Evolutionary conservation across 768 basidiomycete genomes (phyloP).

Genomic region (Mycena pura): DNA sequence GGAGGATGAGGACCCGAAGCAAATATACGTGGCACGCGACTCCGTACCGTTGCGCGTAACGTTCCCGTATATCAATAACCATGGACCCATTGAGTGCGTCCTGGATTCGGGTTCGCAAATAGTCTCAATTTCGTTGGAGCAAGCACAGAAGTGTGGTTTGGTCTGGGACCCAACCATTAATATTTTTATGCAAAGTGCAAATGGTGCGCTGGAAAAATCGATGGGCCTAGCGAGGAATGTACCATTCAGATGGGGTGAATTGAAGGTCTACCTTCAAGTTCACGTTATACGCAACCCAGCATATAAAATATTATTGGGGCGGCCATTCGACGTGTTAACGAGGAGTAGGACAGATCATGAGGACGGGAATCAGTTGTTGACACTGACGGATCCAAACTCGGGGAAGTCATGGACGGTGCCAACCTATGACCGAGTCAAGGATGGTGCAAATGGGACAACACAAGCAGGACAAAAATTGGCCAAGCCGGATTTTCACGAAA

Average conservation of each 20-base stretch:
- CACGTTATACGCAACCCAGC: slow-evolving; percentile 34
- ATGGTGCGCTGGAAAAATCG: slow-evolving; percentile 14
- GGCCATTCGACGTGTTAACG: slow-evolving; percentile 38
- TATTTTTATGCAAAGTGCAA: slow-evolving; percentile 36
- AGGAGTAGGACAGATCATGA: slow-evolving; percentile 25
- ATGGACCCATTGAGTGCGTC: slow-evolving; percentile 26
- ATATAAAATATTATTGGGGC: slow-evolving; percentile 36
- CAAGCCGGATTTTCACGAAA: neutral
- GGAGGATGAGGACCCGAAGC: neutral
- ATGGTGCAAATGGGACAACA: neutral
- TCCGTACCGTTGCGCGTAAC: slow-evolving; percentile 5
- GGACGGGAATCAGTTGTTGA: slow-evolving; percentile 30
- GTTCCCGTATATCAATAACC: slow-evolving; percentile 19
- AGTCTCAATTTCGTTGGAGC: slow-evolving; percentile 29
- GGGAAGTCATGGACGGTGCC: slow-evolving; percentile 6
- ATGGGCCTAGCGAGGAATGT: slow-evolving; percentile 27
- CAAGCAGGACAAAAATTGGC: neutral
- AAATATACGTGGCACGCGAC: slow-evolving; percentile 7
- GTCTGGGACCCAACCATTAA: slow-evolving; percentile 27
- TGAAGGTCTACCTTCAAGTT: slow-evolving; percentile 35
- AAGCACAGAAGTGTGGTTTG: slow-evolving; percentile 19
- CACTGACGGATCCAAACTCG: slow-evolving; percentile 35
- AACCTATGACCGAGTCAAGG: slow-evolving; percentile 14
- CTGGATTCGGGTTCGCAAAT: slow-evolving; percentile 36
- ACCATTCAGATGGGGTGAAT: slow-evolving; percentile 27